A percentile compares a stretch with the other conserved stretches of the same genome.
Conservation (phyloP, 1,284 basidiomycete genomes). For the Leccinum holopus region DNA sequence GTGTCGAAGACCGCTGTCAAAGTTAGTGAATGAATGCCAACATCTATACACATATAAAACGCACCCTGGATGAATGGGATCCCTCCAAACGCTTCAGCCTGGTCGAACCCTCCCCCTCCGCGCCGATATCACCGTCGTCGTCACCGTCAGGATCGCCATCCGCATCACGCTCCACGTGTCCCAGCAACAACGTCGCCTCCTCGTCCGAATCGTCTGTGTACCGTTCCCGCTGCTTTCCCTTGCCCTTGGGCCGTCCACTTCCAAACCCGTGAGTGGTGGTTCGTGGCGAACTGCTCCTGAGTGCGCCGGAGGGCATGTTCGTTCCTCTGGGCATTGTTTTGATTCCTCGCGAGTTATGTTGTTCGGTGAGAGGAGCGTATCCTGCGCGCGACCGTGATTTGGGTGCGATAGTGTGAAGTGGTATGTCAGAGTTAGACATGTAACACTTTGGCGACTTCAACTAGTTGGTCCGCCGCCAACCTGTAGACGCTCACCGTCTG, state of each 20-base stretch:
- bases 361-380: slow-evolving; percentile 45
- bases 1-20: slow-evolving; percentile 34
- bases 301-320: slow-evolving; percentile 36
- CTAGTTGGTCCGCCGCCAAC: neutral
- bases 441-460: slow-evolving; percentile 10
- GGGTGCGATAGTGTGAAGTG: slow-evolving; percentile 57
- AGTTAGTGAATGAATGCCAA: slow-evolving; percentile 2
- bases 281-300: slow-evolving; percentile 33
- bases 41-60: too few species aligned
- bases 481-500: neutral
- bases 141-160: slow-evolving; percentile 28
- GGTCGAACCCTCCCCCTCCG: slow-evolving; percentile 28
- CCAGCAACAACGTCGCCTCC: slow-evolving; percentile 50
- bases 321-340: slow-evolving; percentile 15
- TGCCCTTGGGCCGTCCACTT: slow-evolving; percentile 33
- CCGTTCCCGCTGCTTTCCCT: slow-evolving; percentile 46
- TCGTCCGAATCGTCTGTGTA: slow-evolving; percentile 65
- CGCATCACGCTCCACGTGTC: slow-evolving; percentile 29
- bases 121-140: slow-evolving; percentile 24
- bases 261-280: slow-evolving; percentile 27
- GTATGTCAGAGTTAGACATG: slow-evolving; percentile 55
- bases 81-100: slow-evolving; percentile 28
- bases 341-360: slow-evolving; percentile 11
- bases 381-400: slow-evolving; percentile 43
- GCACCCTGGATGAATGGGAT: slow-evolving; percentile 8